phyloP scores from a whole-genome alignment of 1,139 yeast species.

The Diutina rugosa region DNA sequence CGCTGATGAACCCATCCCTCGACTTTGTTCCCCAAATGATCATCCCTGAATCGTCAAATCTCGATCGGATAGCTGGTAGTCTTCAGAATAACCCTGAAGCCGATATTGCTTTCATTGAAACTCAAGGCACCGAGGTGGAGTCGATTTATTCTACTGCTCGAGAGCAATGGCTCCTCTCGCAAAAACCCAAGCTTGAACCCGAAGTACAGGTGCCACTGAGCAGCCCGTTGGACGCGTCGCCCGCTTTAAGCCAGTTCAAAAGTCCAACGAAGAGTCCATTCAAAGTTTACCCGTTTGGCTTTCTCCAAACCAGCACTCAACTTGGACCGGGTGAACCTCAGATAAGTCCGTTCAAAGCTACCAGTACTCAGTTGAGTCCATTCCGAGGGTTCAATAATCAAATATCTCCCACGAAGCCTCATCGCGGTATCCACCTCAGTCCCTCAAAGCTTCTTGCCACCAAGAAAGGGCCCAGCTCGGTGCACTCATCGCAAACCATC shows the following conservation, averaged over 20 bases:
- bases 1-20: background rate
- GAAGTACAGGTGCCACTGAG: background rate
- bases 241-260: background rate
- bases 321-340: background rate
- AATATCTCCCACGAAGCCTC: background rate
- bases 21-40: background rate
- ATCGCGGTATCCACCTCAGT: background rate
- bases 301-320: background rate
- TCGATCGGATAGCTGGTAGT: background rate
- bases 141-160: background rate
- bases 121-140: background rate
- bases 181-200: background rate
- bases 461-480: background rate
- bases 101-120: background rate
- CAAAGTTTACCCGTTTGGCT: background rate
- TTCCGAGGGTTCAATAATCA: background rate
- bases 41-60: background rate
- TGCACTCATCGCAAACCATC: background rate
- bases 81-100: background rate
- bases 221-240: background rate
- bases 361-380: background rate
- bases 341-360: background rate
- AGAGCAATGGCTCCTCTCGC: background rate
- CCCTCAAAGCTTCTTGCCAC: background rate
- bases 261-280: background rate